Evolutionary conservation across 139 green algal genomes (phyloP), one percentile per base, ranked within the genome.

Genomic region (Ettlia oleoabundans): DNA sequence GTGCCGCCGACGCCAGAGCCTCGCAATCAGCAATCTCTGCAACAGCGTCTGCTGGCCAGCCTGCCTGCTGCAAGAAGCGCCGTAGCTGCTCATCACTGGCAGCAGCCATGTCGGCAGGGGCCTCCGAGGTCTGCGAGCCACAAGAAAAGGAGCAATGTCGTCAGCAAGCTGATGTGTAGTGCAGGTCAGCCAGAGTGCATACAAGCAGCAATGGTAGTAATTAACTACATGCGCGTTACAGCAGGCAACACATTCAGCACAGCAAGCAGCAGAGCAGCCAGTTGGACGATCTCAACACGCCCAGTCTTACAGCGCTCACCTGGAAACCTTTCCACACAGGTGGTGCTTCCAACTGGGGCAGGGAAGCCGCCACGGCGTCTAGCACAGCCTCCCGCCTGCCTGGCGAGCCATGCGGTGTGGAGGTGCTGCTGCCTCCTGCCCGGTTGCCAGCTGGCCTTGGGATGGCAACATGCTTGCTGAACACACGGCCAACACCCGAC

Each of bases 41-140:
- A 10, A 61, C 55, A 2, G 72, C 80, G 26, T 58, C 68, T 1
- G 63, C 30, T 28, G 52, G 21, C 64, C 69, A 69, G 9, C 81
- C 81, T 1, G 81, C 81, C 41, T 86, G 81, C 21, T 38, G 68
- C 52, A 86, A 61, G 62, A 86, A 86, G n/a, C 68, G 74, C n/a
- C n/a, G 51, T 40, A 86, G 75, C 51, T 82, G 53, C 40, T 86
- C 81, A 1, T 58, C 61, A 61, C 51, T 63, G 40, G 43, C 55
- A 4, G 81, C 58, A 6, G 21, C 55, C 38, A 81, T n/a, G 65
- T 82, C 81, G 2, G 58, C 3, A 1, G 61, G 81, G 19, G 61
- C 71, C 32, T 77, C 65, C 1, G 65, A 30, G 22, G 72, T 83
- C 38, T 79, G 61, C 33, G 62, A 65, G 55, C 18, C 13, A 58